Base-by-base conservation (phyloP, 1,139 yeast species). In the Protomyces inundatus region DNA sequence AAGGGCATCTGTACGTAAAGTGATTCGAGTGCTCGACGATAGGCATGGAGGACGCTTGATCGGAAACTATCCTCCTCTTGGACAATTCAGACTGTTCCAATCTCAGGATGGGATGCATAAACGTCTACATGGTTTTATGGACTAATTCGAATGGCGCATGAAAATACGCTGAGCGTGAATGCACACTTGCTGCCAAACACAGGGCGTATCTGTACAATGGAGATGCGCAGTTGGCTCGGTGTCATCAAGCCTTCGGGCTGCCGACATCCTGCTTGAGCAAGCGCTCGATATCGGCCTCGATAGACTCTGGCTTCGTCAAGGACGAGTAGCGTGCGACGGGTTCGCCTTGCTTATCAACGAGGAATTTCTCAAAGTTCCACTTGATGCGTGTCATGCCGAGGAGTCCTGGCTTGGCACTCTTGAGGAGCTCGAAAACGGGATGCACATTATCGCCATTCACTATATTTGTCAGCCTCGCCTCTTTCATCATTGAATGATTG, bases 381-480 rank as follows among this genome's bases (percentile, higher is more conserved):
- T 46, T 46, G 54, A 64, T 54, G 32, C 64, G 50, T 5, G 61
- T 54, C 35, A 65, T 53, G 30, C 50, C 64, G 30, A 55, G 48
- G 30, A 55, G 40, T 7, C 54, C 67, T 23, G 58, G 46, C 75
- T 83, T 84, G 71, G 84, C 73, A 34, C 74, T 64, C 80, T 93
- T 93, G 74, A 93, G 82, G 79, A 73, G 91, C 70, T 82, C 79
- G 78, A 84, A 93, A 50, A 93, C 91, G 33, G 95, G 90, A 73
- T 88, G 93, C 42, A 89, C 85, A 51, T 84, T 77, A 70, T 80
- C 77, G 60, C 98, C 98, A 74, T 93, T 93, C 70, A 93, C 98
- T 42, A 16, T 10, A 9, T 6, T 23, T 23, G 23, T 23, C 23
- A 23, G 23, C 23, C 23, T 23, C 2, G 23, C 2, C 23, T 23